phyloP scores from a whole-genome alignment of 345 rosid genomes.

The Mangifera indica region DNA sequence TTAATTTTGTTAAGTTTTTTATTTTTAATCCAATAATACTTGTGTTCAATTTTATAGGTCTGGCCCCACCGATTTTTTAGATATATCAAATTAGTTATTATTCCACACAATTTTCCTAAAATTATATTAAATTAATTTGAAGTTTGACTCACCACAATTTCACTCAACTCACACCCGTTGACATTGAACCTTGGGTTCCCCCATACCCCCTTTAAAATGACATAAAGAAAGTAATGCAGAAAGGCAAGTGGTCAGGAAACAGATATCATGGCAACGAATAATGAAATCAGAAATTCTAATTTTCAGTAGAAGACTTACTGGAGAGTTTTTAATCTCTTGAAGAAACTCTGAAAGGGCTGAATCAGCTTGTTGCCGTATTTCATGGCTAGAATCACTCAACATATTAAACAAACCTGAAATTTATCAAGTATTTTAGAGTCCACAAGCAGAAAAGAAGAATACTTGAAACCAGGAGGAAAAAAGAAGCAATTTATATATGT shows the following conservation, averaged over 20 bases:
- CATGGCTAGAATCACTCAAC: conserved; percentile 98
- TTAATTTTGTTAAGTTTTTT: too few relatives aligned
- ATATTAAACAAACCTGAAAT: conserved; percentile 90
- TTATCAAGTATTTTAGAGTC: conserved; percentile 9
- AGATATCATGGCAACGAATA: background rate
- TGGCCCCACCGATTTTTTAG: too few relatives aligned
- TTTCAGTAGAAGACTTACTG: conserved; percentile 62
- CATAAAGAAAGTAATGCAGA: background rate
- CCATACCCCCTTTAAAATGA: too few relatives aligned
- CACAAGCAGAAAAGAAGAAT: conserved; percentile 3
- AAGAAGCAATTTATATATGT: conserved; percentile 15
- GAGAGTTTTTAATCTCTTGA: conserved; percentile 98
- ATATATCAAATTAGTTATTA: too few relatives aligned
- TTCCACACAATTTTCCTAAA: too few relatives aligned
- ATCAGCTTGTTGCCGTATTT: conserved; percentile 98
- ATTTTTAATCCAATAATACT: too few relatives aligned
- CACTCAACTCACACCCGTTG: too few relatives aligned
- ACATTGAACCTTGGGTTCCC: too few relatives aligned
- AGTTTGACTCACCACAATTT: too few relatives aligned
- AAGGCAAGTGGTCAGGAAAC: conserved; percentile 17
- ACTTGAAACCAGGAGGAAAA: background rate
- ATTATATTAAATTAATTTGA: too few relatives aligned
- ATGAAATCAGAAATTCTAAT: background rate
- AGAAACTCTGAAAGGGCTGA: conserved; percentile 99
- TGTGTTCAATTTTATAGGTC: too few relatives aligned